Base-by-base conservation (phyloP, 805 yeast genomes). In the Candida berthetii region DNA sequence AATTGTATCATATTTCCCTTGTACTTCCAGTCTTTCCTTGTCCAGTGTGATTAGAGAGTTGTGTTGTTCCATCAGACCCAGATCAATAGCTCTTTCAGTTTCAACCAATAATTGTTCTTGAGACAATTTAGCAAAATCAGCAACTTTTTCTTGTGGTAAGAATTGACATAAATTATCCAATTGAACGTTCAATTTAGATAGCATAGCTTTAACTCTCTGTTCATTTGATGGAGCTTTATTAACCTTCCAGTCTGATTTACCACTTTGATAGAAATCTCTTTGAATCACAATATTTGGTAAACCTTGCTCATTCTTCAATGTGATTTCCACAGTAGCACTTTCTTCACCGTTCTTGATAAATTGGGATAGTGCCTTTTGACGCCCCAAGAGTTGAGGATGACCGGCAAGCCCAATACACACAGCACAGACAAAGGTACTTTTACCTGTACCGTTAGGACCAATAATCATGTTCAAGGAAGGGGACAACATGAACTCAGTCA, bases 371-470 rank as follows among this genome's bases (percentile, higher is more conserved):
- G 72, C 77, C 60, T 55, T 76, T 57, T 68, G 83, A 67, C 74
- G 85, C 4, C 93, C 95, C 44, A 90, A 74, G 35, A 79, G 65
- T 32, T 77, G 85, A 18, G 85, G 73, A 53, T 75, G 78, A 1
- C 97, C 98, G 1, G 83, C 91, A 15, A 93, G 64, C 0, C 96
- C 96, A 28, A 93, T 68, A 56, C 96, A 91, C 1, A 91, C 77
- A 0, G 96, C 98, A 45, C 96, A 86, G 4, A 93, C 90, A 53
- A 93, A 77, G 0, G 98, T 88, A 31, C 93, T 82, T 55, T 93
- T 93, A 7, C 99, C 99, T 0, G 96, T 78, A 29, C 99, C 99
- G 58, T 93, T 93, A 11, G 97, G 97, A 0, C 97, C 99, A 40
- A 93, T 83, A 43, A 93, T 85, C 82, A 93, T 78, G 57, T 93